Percentiles rank a stretch among this genome's conserved stretches.
These are phyloP conservation scores for Trichosporon sp. DNA, from an alignment of 1,284 basidiomycete genomes.

Conservation along the genomic window DNA sequence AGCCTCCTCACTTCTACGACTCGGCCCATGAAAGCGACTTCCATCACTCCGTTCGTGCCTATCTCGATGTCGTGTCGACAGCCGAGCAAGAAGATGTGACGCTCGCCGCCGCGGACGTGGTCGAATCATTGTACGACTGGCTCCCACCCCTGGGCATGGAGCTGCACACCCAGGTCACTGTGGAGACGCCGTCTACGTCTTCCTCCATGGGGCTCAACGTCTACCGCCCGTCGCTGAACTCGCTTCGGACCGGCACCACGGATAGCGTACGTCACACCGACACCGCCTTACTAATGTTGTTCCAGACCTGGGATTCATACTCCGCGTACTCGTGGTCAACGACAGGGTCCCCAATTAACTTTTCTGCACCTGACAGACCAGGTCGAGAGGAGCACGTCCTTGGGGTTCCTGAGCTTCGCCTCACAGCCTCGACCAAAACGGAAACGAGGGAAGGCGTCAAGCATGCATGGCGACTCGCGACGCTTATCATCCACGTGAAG, in stretches of 20 bases:
- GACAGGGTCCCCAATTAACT: background rate
- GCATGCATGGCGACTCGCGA: background rate
- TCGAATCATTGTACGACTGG: background rate
- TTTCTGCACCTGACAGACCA: background rate
- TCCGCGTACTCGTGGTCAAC: background rate
- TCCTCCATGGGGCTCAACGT: background rate
- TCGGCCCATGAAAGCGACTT: background rate
- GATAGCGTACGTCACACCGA: background rate
- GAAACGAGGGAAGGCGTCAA: background rate
- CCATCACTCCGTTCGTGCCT: background rate
- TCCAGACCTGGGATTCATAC: background rate
- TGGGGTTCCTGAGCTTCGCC: background rate
- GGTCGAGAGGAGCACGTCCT: background rate
- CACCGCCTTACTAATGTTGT: background rate
- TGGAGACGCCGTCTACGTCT: background rate
- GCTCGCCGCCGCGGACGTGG: background rate
- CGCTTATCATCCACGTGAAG: background rate
- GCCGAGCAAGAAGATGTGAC: background rate
- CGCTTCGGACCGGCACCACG: background rate
- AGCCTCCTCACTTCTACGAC: background rate
- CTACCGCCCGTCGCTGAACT: background rate
- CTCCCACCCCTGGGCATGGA: background rate
- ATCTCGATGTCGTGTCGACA: background rate
- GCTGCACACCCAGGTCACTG: background rate
- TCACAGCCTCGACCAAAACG: background rate